A percentile compares a stretch with the other conserved stretches of the same genome.
These are phyloP conservation scores for Tarenaya hassleriana DNA, from an alignment of 345 rosid genomes.

Conservation along the genomic window DNA sequence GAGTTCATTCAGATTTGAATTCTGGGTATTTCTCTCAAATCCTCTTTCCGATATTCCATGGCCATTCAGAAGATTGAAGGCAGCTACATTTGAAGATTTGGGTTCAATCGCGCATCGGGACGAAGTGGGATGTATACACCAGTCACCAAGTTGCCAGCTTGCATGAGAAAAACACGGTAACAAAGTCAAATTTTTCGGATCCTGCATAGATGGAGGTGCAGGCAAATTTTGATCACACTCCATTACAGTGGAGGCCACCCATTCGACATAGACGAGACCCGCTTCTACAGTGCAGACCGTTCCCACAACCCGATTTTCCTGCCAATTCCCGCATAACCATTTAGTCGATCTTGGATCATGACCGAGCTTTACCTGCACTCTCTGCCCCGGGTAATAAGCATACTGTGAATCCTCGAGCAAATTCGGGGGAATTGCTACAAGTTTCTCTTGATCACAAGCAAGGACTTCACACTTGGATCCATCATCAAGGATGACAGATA, in stretches of 20 bases:
- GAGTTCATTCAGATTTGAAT: conserved; percentile 33
- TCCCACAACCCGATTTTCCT: conserved; percentile 51
- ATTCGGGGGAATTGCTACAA: conserved; percentile 52
- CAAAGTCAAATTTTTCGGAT: conserved; percentile 48
- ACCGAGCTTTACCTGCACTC: conserved; percentile 52
- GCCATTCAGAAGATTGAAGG: conserved; percentile 19
- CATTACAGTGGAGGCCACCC: conserved; percentile 58
- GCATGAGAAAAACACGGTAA: conserved; percentile 63
- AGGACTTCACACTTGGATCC: conserved; percentile 62
- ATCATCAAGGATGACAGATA: conserved; percentile 59
- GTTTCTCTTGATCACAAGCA: conserved; percentile 46
- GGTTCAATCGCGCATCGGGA: conserved; percentile 27
- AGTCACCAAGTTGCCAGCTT: conserved; percentile 93
- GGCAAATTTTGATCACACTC: conserved; percentile 32
- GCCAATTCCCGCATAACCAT: conserved; percentile 83
- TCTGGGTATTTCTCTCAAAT: conserved; percentile 29
- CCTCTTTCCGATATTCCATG: conserved; percentile 29
- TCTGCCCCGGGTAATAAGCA: conserved; percentile 79
- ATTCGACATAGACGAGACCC: conserved; percentile 62
- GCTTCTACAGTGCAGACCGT: conserved; percentile 62
- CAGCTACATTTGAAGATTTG: conserved; percentile 19
- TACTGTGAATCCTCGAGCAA: conserved; percentile 62
- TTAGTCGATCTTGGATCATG: conserved; percentile 43
- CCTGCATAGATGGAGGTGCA: conserved; percentile 49
- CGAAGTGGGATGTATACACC: conserved; percentile 59